Base-by-base conservation (phyloP, 805 yeast species). In the Suhomyces faveliae region DNA sequence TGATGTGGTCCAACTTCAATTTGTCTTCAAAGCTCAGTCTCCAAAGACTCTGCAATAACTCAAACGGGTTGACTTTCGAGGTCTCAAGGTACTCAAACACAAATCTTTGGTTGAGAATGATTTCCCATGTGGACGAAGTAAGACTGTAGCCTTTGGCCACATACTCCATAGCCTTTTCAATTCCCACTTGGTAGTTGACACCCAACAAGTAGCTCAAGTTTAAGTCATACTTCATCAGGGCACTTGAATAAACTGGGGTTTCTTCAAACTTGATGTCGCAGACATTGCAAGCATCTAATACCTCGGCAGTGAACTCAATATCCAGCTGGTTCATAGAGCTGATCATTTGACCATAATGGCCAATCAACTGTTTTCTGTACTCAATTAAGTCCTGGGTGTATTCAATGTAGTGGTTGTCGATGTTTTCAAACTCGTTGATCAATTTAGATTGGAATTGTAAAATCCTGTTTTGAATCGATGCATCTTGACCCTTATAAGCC, bases 331-430 rank as follows among this genome's bases (percentile, higher is more conserved):
- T 43, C 19, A 47, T 33, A 1, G 42, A 21, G 10, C 22, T 23
- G 12, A 57, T 33, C 38, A 57, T 42, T 4, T 37, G 27, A 7
- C 19, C 35, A 38, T 63, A 63, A 19, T 47, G 49, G 3, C 4
- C 12, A 12, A 30, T 29, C 37, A 53, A 44, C 10, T 46, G 33
- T 3, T 20, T 15, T 40, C 50, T 53, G 46, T 42, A 51, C 27
- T 43, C 40, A n/a, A 41, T 15, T n/a, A 53, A 21, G 10, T 56
- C 54, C 1, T 47, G 40, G 3, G 49, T 53, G 43, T 64, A 54
- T 6, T 61, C 64, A 42, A 71, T 46, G 53, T 71, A 73, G 49
- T 68, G 67, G 40, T 68, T 65, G 24, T 70, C 73, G 7, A 73
- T 58, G 43, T 70, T 71, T 46, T 73, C 75, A 40, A 72, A 65